Percentiles rank a stretch among this genome's conserved stretches.
phyloP scores from a whole-genome alignment of 768 basidiomycete species.

The Tremella mesenterica region DNA sequence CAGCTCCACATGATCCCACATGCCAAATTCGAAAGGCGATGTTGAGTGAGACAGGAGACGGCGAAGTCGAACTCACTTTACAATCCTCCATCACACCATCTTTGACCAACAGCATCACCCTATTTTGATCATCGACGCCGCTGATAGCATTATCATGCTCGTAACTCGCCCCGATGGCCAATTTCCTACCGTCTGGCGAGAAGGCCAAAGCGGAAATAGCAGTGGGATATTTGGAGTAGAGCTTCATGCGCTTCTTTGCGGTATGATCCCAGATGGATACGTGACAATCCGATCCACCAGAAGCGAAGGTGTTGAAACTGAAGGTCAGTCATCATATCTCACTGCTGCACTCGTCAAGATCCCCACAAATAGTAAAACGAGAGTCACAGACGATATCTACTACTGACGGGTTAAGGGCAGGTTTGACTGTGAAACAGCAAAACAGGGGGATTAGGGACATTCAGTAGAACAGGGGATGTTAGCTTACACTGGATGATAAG shows the following conservation, averaged over 20 bases:
- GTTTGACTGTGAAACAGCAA: neutral
- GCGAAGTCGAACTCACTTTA: constrained; percentile 23
- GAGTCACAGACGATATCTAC: too few relatives aligned
- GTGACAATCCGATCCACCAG: constrained; percentile 85
- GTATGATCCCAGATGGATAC: constrained; percentile 97
- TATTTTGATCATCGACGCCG: constrained; percentile 55
- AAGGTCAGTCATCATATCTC: neutral
- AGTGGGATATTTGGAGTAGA: constrained; percentile 69
- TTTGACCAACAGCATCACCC: constrained; percentile 40
- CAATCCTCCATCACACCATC: constrained; percentile 44
- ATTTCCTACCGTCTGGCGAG: constrained; percentile 68
- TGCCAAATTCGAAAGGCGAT: neutral
- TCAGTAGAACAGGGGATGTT: too few relatives aligned
- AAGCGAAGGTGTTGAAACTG: constrained; percentile 88
- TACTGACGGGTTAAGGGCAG: neutral
- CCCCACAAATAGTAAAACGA: neutral
- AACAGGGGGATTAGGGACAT: too few relatives aligned
- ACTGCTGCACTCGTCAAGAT: too few relatives aligned
- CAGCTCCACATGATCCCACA: neutral
- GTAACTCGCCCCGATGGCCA: constrained; percentile 79
- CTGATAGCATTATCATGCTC: constrained; percentile 80
- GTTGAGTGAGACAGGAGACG: neutral
- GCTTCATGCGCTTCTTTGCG: constrained; percentile 87
- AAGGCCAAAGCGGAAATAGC: constrained; percentile 71
- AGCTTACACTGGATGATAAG: constrained; percentile 77